Base-by-base conservation (phyloP, 2,329 filamentous ascomycete genomes). In the Madurella fahalii region DNA sequence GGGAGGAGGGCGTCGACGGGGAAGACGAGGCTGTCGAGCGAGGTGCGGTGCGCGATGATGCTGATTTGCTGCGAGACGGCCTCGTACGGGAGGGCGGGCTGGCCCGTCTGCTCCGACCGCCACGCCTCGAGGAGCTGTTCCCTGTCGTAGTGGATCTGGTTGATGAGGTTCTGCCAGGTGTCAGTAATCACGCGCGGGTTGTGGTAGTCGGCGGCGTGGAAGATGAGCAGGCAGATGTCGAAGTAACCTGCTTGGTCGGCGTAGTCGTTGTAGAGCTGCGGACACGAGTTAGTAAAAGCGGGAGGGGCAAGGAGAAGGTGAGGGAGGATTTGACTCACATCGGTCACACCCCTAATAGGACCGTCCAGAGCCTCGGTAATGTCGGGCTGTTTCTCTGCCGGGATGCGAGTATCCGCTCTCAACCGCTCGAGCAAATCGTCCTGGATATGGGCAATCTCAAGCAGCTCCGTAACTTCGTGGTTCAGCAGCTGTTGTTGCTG, bases 361-460 rank as follows among this genome's bases (percentile, higher is more conserved):
- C 89, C 88, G 68, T 95, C 85, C 39, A 96, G 81, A 32, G 82
- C 78, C 43, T 77, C 69, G 55, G 88, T 72, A 20, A 95, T 83
- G 53, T 87, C 81, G 1, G 74, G 72, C 64, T 82, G 83, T 42
- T 83, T 82, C 47, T 86, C 82, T 0, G 77, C 72, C 12, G 78
- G 74, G 39, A 96, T 80, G 42, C 94, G 83, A 1, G 75, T 68
- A 61, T 99, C 94, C 9, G 80, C 79, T 66, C 80, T 83, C 50
- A 99, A 75, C 44, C 90, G 82, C 67, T 91, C 87, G 20, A 97
- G 71, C 41, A 97, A 73, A 64, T 99, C 94, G 67, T 96, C 90
- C 69, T 99, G 94, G 50, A 99, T 94, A 65, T 94, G 93, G 13
- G 92, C 93, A 47, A 97, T 84, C 64, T 99, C 94, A 9, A 99